A percentile compares a stretch with the other conserved stretches of the same genome.
Conservation (phyloP, 139 green algal genomes). For the Chlamydomonas asymmetrica region DNA sequence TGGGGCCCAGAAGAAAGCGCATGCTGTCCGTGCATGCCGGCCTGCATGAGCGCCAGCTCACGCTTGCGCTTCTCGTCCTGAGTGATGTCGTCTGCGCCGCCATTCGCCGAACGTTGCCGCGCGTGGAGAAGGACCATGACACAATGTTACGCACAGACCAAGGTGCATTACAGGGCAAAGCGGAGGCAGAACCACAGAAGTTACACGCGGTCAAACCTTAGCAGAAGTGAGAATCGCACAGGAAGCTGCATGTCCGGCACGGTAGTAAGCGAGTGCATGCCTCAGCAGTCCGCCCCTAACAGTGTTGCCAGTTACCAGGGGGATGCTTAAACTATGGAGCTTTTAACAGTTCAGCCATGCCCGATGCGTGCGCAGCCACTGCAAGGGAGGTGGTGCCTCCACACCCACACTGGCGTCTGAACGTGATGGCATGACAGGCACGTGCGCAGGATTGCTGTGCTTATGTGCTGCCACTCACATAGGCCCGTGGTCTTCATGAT, state of each 20-base stretch:
- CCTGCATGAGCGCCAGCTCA: conserved; percentile 10
- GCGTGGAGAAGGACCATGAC: neutral
- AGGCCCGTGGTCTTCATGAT: conserved; percentile 30
- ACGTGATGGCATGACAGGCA: neutral
- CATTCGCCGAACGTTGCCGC: neutral
- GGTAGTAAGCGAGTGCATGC: too few relatives aligned
- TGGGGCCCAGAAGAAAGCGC: too few relatives aligned
- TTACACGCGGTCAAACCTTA: neutral
- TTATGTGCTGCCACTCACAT: neutral
- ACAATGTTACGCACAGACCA: neutral
- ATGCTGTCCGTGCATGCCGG: too few relatives aligned
- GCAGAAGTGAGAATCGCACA: neutral
- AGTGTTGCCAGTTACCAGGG: too few relatives aligned
- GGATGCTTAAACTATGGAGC: too few relatives aligned
- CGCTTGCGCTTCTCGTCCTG: conserved; percentile 39
- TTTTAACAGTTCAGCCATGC: neutral
- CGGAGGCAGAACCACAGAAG: neutral
- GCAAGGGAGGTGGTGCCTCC: neutral
- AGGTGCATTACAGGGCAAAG: too few relatives aligned
- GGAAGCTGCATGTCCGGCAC: neutral
- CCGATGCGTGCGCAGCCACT: neutral
- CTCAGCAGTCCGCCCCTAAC: too few relatives aligned
- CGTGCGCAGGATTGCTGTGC: neutral
- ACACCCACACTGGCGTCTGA: neutral
- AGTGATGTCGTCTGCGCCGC: conserved; percentile 7